These are phyloP conservation scores for Lentinus tigrinus DNA, from an alignment of 768 basidiomycete genomes.

Conservation along the genomic window DNA sequence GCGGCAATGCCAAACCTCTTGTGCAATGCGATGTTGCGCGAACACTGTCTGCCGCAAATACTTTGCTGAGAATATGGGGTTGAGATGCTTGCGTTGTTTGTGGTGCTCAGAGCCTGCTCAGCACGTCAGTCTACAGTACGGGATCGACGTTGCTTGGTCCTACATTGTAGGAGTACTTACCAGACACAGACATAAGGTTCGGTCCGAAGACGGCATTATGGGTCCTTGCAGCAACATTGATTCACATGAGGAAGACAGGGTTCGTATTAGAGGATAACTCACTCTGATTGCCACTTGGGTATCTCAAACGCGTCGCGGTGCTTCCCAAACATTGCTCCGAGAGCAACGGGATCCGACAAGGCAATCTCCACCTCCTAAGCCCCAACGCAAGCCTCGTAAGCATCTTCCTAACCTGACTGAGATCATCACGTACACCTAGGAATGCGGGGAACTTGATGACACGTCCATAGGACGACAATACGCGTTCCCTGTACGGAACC, in stretches of 20 bases:
- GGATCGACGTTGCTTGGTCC: background rate
- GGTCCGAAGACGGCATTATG: no score
- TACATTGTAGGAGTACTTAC: no score
- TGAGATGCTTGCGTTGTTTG: slow-evolving; percentile 9
- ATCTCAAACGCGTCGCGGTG: no score
- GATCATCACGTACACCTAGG: background rate
- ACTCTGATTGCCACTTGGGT: background rate
- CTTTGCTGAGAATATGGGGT: background rate
- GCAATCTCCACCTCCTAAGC: slow-evolving; percentile 1
- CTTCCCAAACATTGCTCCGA: no score
- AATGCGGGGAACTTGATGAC: background rate
- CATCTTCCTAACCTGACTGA: no score
- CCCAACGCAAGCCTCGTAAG: background rate
- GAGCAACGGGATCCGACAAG: no score
- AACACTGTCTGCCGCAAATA: background rate
- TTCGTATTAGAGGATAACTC: background rate
- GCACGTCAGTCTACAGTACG: background rate
- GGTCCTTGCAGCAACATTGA: background rate
- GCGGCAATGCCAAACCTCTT: background rate
- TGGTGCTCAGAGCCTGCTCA: background rate
- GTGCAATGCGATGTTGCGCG: background rate
- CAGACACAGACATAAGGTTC: no score
- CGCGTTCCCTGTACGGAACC: background rate
- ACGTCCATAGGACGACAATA: slow-evolving; percentile 3
- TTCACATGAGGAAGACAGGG: background rate